Percentiles rank a stretch among this genome's conserved stretches.
phyloP scores from a whole-genome alignment of 768 basidiomycete genomes.

The Phanerochaete sordida region DNA sequence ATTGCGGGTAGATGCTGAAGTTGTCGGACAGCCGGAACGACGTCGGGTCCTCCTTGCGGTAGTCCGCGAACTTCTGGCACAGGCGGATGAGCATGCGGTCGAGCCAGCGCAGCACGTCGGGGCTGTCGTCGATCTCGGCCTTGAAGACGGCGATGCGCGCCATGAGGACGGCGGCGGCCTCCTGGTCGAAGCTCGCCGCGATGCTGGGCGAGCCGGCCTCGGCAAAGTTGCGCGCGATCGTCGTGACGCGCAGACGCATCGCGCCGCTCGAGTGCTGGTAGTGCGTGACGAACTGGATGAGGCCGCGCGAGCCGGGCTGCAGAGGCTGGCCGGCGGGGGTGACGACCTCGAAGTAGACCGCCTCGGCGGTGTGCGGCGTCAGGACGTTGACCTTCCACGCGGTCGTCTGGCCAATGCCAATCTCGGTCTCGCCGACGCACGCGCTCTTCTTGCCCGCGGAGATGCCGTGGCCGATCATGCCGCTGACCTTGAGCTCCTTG shows the following conservation, averaged over 20 bases:
- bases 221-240: conserved; percentile 95
- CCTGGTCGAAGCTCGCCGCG: conserved; percentile 94
- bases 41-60: conserved; percentile 94
- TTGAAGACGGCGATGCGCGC: conserved; percentile 99
- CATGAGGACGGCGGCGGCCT: conserved; percentile 97
- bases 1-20: conserved; percentile 99
- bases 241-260: conserved; percentile 93
- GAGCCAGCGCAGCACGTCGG: conserved; percentile 95
- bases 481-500: conserved; percentile 97
- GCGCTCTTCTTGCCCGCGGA: conserved; percentile 95
- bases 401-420: conserved; percentile 97
- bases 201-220: conserved; percentile 95
- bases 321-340: conserved; percentile 94
- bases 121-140: conserved; percentile 96
- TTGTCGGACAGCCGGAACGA: conserved; percentile 93
- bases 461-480: conserved; percentile 95
- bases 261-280: conserved; percentile 98
- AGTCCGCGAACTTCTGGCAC: conserved; percentile 99
- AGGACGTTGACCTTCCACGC: conserved; percentile 97
- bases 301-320: conserved; percentile 83
- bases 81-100: conserved; percentile 98
- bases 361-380: conserved; percentile 82
- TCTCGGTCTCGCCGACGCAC: conserved; percentile 98
- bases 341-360: conserved; percentile 97
- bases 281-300: conserved; percentile 98